These are phyloP conservation scores for Suillus hirtellus DNA, from an alignment of 768 basidiomycete genomes.

Conservation along the genomic window DNA sequence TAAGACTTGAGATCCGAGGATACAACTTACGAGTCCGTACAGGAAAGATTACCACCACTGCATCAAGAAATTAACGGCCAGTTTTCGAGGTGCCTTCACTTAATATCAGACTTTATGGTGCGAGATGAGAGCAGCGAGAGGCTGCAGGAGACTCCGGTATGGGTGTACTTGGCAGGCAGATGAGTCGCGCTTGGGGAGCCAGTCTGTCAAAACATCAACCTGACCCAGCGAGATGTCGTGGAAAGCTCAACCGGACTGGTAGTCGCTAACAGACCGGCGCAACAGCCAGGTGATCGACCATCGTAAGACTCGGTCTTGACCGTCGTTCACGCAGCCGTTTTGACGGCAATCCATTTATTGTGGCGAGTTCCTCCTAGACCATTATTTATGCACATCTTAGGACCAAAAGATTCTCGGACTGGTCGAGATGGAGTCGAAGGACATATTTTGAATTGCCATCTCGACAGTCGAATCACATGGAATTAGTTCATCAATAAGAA, in stretches of 20 bases:
- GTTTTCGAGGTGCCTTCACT: background rate
- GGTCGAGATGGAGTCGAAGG: no score
- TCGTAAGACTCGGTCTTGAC: background rate
- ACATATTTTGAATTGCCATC: no score
- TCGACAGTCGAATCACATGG: no score
- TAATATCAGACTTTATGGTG: background rate
- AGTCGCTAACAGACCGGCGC: background rate
- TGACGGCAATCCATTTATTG: background rate
- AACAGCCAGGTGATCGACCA: background rate
- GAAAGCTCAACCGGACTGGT: background rate
- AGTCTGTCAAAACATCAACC: background rate
- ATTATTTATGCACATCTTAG: no score
- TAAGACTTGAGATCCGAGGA: no score
- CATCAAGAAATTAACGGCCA: background rate
- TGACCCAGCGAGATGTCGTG: background rate
- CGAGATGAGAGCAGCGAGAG: background rate
- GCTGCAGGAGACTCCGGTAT: background rate
- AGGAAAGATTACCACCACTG: no score
- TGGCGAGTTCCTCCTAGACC: background rate
- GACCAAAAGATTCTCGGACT: no score
- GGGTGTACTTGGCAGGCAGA: background rate
- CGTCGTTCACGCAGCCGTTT: background rate
- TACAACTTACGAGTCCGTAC: no score
- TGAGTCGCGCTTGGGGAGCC: background rate
- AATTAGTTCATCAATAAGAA: no score